Conservation (phyloP, 176 grass and related monocot species). For the Elaeis guineensis region DNA sequence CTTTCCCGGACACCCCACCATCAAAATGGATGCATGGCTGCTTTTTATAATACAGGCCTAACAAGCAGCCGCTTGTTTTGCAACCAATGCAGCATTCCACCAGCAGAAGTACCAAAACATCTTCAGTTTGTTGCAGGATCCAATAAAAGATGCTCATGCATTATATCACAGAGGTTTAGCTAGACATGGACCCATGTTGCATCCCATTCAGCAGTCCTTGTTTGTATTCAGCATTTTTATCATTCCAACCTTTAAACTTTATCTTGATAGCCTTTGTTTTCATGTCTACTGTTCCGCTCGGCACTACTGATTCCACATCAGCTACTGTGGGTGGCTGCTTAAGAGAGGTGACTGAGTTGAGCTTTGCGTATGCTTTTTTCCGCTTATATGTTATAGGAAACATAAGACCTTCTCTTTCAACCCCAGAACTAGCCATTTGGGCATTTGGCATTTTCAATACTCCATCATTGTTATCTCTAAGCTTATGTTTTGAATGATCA, state of each 20-base stretch:
- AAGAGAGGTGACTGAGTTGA: constrained; percentile 24
- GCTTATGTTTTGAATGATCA: constrained; percentile 6
- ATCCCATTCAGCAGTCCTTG: not conserved
- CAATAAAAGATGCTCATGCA: no score
- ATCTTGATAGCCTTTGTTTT: constrained; percentile 39
- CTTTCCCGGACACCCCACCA: no score
- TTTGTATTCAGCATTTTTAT: not conserved
- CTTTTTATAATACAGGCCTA: no score
- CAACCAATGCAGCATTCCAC: not conserved
- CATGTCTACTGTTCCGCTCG: constrained; percentile 21
- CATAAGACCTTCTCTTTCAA: constrained; percentile 20
- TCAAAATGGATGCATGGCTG: no score
- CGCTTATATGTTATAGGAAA: constrained; percentile 66
- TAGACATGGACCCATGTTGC: no score
- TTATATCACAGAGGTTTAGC: no score
- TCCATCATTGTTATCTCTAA: constrained; percentile 9
- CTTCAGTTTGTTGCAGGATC: no score
- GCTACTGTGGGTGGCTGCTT: constrained; percentile 18
- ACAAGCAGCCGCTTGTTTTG: no score
- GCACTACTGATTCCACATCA: constrained; percentile 17
- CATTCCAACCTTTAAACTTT: constrained; percentile 21
- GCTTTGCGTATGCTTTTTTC: constrained; percentile 55
- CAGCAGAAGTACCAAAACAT: no score
- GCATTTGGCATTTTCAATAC: constrained; percentile 13
- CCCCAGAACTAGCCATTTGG: constrained; percentile 10